Evolutionary conservation across 768 basidiomycete species (phyloP), one percentile per base, ranked within the genome.

Genomic region (Tricholomella constricta): DNA sequence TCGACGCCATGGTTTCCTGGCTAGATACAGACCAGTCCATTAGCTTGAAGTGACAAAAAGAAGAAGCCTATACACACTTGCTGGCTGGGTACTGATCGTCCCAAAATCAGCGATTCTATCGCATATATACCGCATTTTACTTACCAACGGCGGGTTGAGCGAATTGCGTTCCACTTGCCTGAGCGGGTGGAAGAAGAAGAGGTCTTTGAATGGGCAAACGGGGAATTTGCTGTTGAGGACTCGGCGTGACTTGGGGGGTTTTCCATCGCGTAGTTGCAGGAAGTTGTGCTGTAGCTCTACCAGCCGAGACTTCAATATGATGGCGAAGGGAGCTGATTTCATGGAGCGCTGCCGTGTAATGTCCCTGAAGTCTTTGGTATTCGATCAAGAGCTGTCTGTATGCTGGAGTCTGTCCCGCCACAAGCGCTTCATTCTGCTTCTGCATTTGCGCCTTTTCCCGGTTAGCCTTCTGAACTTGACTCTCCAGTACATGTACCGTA

Each of bases 311-410:
- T 20, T 44, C 48, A 15, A 55, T 54, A 25, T 51, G 44, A n/a
- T 36, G 37, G 9, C 63, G 56, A 56, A 67, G 58, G 6, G 52
- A 44, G 4, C 41, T 35, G n/a, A 65, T 59, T 52, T 67, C 64
- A 20, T 49, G 51, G 11, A 62, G 42, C 4, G 63, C 60, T 15
- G 47, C 40, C n/a, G 47, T 37, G 48, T 66, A 56, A 10, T 55
- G 20, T 23, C 35, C 49, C 23, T 54, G 36, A 23, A 62, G 45
- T 27, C 48, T 52, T 3, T 51, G 52, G 41, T 62, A 55, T 22
- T 67, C 66, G 12, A 49, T 15, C 15, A 60, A 40, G n/a, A 68
- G 53, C 20, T 53, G 57, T 3, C 45, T 52, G 52, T 66, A 66
- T 31, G 47, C 47, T 10, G 22, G 10, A 36, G 56, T 47, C 26